A percentile compares a stretch with the other conserved stretches of the same genome.
These are phyloP conservation scores for Citeromyces matritensis DNA, from an alignment of 805 yeast genomes.

Conservation along the genomic window DNA sequence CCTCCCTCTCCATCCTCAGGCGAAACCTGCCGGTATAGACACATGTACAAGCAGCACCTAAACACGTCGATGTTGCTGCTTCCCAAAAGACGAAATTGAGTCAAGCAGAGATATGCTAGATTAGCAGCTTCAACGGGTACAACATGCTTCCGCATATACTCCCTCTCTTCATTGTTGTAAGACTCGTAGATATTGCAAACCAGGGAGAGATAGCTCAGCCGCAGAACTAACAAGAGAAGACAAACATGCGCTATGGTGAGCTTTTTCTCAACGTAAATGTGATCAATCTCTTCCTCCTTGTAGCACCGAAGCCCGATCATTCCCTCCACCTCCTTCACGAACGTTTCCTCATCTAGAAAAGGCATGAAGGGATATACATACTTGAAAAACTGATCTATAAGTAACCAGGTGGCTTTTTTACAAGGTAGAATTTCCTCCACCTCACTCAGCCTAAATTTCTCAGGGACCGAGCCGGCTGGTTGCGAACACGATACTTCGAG, in stretches of 20 bases:
- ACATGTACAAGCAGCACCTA: slow-evolving; percentile 25
- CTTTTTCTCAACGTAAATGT: slow-evolving; percentile 18
- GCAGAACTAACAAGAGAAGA: slow-evolving; percentile 20
- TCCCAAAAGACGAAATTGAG: slow-evolving; percentile 23
- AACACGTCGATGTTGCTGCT: slow-evolving; percentile 21
- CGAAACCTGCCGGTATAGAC: slow-evolving; percentile 22
- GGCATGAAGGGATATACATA: slow-evolving; percentile 33
- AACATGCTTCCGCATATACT: slow-evolving; percentile 21
- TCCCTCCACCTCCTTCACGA: slow-evolving; percentile 12
- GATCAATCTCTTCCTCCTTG: slow-evolving; percentile 13
- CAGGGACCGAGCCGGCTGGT: background rate
- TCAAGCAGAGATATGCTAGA: slow-evolving; percentile 21
- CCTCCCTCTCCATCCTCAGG: slow-evolving; percentile 23
- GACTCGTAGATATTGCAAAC: slow-evolving; percentile 11
- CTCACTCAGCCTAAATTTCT: slow-evolving; percentile 8
- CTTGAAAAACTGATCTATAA: slow-evolving; percentile 24
- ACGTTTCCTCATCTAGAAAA: slow-evolving; percentile 21
- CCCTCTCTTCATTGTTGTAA: slow-evolving; percentile 9
- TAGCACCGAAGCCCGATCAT: slow-evolving; percentile 19
- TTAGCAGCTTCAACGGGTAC: slow-evolving; percentile 19
- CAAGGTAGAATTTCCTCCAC: slow-evolving; percentile 17
- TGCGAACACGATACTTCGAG: too few relatives aligned
- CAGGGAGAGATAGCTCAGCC: slow-evolving; percentile 25
- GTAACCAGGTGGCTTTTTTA: slow-evolving; percentile 20
- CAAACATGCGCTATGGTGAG: slow-evolving; percentile 24